Percentiles rank a stretch among this genome's conserved stretches.
Conservation (phyloP, 768 basidiomycete genomes). For the Lactarius quietus region DNA sequence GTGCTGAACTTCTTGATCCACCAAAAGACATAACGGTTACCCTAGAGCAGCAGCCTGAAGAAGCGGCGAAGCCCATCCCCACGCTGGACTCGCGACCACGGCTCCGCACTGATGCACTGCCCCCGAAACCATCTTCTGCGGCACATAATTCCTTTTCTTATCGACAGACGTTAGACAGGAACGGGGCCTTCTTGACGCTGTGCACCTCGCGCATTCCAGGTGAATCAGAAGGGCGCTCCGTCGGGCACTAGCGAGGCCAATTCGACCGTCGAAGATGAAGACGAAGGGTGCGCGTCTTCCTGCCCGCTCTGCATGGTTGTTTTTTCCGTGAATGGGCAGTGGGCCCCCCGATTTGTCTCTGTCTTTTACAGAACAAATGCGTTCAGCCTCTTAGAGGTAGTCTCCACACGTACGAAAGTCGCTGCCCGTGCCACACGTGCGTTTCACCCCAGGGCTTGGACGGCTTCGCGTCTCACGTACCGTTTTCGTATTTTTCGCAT, state of each 20-base stretch:
- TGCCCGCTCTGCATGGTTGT: too few relatives aligned
- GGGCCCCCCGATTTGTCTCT: too few relatives aligned
- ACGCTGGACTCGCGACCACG: too few relatives aligned
- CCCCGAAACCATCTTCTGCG: too few relatives aligned
- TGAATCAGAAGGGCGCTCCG: conserved; percentile 7
- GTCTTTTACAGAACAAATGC: neutral
- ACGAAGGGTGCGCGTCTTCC: conserved; percentile 84
- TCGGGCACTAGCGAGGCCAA: conserved; percentile 40
- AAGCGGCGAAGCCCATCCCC: too few relatives aligned
- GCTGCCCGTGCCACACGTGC: too few relatives aligned
- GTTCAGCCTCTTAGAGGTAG: conserved; percentile 23
- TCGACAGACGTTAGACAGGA: conserved; percentile 63
- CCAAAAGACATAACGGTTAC: too few relatives aligned
- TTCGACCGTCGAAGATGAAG: conserved; percentile 90
- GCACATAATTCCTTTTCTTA: too few relatives aligned
- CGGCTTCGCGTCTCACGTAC: conserved; percentile 8
- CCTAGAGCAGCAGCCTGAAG: too few relatives aligned
- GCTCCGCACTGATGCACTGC: too few relatives aligned
- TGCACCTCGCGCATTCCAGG: conserved; percentile 15
- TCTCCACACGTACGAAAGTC: too few relatives aligned
- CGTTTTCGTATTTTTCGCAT: conserved; percentile 9
- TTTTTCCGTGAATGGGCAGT: conserved; percentile 1
- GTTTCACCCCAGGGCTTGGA: conserved; percentile 17
- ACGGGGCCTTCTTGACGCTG: conserved; percentile 47
- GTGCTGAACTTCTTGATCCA: too few relatives aligned